Evolutionary conservation across 352 stramenopile species (phyloP).

Genomic region (Pythium diclinum): DNA sequence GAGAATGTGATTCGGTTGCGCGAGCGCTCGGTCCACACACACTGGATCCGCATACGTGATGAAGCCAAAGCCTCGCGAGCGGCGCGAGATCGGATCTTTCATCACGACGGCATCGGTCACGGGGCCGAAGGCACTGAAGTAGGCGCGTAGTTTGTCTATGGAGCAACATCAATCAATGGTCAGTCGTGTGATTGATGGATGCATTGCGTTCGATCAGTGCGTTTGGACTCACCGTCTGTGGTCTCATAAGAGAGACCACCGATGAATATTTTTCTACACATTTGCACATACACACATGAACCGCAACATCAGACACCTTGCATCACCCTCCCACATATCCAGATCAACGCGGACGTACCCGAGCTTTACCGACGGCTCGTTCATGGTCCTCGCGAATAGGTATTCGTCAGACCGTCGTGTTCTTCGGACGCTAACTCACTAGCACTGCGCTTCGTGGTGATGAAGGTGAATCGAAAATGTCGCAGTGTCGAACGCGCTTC

Average conservation of each 20-base stretch:
- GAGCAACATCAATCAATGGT: slow-evolving; percentile 1
- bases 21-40: slow-evolving; percentile 88
- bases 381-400: slow-evolving; percentile 19
- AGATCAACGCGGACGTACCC: slow-evolving; percentile 24
- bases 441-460: not conserved
- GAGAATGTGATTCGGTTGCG: slow-evolving; percentile 88
- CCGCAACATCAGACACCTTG: slow-evolving; percentile 2
- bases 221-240: slow-evolving; percentile 62
- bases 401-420: slow-evolving; percentile 1
- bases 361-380: slow-evolving; percentile 35
- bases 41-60: slow-evolving; percentile 89
- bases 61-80: slow-evolving; percentile 91
- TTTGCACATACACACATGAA: slow-evolving; percentile 1
- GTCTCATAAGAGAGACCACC: slow-evolving; percentile 88
- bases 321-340: not conserved
- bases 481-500: not conserved
- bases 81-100: slow-evolving; percentile 90
- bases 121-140: slow-evolving; percentile 87
- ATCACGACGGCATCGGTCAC: slow-evolving; percentile 93
- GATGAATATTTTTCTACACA: slow-evolving; percentile 89
- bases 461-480: not conserved
- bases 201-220: slow-evolving; percentile 19
- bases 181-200: not conserved
- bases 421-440: not conserved
- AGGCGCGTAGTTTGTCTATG: slow-evolving; percentile 85